A percentile compares a stretch with the other conserved stretches of the same genome.
phyloP scores from a whole-genome alignment of 306 rosid species.

The Vachellia pachyceras region DNA sequence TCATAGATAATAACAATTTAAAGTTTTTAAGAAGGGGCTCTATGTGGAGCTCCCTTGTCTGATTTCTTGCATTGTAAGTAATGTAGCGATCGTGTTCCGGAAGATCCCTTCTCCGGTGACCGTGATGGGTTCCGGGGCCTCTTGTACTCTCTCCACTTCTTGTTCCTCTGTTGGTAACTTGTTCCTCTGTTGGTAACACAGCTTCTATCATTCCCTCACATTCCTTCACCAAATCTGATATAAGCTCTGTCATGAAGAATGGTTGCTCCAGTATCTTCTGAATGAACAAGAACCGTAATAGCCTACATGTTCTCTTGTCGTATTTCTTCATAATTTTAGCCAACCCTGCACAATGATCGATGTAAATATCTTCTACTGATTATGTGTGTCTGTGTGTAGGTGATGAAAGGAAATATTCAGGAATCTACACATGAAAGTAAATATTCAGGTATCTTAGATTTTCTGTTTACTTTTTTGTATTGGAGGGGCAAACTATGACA shows the following conservation, averaged over 20 bases:
- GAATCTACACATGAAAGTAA: background rate
- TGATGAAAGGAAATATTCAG: background rate
- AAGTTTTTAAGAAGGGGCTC: too few species aligned
- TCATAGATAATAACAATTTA: too few species aligned
- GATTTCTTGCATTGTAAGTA: conserved; percentile 60
- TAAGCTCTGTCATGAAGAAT: conserved; percentile 56
- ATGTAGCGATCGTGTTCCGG: conserved; percentile 59
- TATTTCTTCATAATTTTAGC: conserved; percentile 90
- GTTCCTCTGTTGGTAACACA: conserved; percentile 44
- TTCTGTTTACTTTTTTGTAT: too few species aligned
- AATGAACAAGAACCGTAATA: conserved; percentile 64
- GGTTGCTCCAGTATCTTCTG: conserved; percentile 62
- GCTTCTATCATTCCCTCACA: conserved; percentile 56
- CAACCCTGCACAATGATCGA: conserved; percentile 52
- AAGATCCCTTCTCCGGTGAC: conserved; percentile 56
- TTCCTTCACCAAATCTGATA: conserved; percentile 67
- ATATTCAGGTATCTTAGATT: background rate
- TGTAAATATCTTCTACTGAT: background rate
- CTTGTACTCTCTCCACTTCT: conserved; percentile 32
- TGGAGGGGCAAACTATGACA: too few species aligned
- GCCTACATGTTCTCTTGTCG: conserved; percentile 85
- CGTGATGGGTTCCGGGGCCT: conserved; percentile 39
- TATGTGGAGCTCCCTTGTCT: conserved; percentile 50
- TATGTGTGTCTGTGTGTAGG: background rate
- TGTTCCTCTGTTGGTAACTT: too few species aligned